Evolutionary conservation across 2,329 filamentous ascomycete species (phyloP).

Genomic region (Clonostachys chloroleuca): DNA sequence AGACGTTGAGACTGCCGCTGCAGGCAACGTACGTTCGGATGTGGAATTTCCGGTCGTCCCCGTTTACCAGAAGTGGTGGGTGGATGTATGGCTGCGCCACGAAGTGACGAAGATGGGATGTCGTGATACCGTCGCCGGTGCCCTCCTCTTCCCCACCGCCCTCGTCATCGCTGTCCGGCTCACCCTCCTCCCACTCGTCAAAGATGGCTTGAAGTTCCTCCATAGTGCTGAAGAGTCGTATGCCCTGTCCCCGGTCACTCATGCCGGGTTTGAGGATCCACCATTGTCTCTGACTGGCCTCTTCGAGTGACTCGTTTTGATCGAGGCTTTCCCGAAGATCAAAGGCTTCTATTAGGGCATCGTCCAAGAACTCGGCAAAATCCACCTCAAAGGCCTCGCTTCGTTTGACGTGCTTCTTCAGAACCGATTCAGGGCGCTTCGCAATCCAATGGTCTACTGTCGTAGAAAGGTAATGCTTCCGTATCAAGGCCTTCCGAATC

Average conservation of each 20-base stretch:
- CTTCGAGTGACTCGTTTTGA: conserved; percentile 18
- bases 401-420: conserved; percentile 69
- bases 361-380: conserved; percentile 94
- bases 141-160: conserved; percentile 32
- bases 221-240: conserved; percentile 82
- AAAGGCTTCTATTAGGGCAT: conserved; percentile 85
- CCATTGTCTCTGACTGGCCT: conserved; percentile 61
- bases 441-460: conserved; percentile 82
- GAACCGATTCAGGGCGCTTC: conserved; percentile 70
- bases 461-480: conserved; percentile 87
- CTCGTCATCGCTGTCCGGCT: conserved; percentile 60
- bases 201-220: conserved; percentile 83
- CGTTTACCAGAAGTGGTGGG: conserved; percentile 66
- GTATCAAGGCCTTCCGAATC: conserved; percentile 92
- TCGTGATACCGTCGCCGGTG: conserved; percentile 59
- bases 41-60: conserved; percentile 82
- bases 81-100: conserved; percentile 94
- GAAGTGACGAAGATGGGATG: conserved; percentile 92
- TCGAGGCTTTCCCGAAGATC: conserved; percentile 78
- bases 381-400: conserved; percentile 90
- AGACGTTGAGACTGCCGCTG: conserved; percentile 71
- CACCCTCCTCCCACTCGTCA: conserved; percentile 78
- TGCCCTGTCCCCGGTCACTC: conserved; percentile 94
- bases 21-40: conserved; percentile 89
- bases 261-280: conserved; percentile 98